These are phyloP conservation scores for Phytophthora hibernalis DNA, from an alignment of 352 stramenopile genomes.

Conservation along the genomic window DNA sequence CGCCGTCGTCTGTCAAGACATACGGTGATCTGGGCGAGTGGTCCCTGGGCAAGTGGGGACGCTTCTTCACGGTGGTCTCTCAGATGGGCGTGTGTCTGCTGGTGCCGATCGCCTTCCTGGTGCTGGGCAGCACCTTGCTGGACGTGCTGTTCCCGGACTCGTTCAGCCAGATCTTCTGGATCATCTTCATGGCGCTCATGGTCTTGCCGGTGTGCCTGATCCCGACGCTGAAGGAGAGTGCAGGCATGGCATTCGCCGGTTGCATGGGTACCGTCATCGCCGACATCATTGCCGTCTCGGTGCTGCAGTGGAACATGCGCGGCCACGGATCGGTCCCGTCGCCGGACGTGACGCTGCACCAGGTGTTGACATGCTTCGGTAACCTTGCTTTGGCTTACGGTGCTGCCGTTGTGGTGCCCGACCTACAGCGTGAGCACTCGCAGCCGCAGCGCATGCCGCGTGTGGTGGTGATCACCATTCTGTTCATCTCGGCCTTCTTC, in stretches of 20 bases:
- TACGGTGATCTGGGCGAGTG: conserved; percentile 60
- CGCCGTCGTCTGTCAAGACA: conserved; percentile 52
- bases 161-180: no score
- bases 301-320: conserved; percentile 38
- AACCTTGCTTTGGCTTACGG: conserved; percentile 66
- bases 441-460: conserved; percentile 11
- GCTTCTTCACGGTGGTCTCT: conserved; percentile 38
- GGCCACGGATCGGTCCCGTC: conserved; percentile 12
- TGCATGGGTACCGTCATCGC: conserved; percentile 58
- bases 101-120: conserved; percentile 14
- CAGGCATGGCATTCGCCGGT: conserved; percentile 44
- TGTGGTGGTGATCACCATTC: conserved; percentile 6
- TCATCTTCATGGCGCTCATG: no score
- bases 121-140: no score
- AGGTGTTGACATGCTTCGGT: conserved; percentile 54
- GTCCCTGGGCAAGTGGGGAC: no score
- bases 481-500: conserved; percentile 50
- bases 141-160: no score
- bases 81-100: conserved; percentile 55
- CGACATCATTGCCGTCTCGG: conserved; percentile 48
- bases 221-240: conserved; percentile 56
- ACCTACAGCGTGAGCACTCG: not conserved
- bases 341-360: conserved; percentile 45
- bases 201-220: conserved; percentile 48
- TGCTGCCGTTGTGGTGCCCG: conserved; percentile 46